Conservation (phyloP, 1,139 yeast genomes). For the Spathaspora sp. region DNA sequence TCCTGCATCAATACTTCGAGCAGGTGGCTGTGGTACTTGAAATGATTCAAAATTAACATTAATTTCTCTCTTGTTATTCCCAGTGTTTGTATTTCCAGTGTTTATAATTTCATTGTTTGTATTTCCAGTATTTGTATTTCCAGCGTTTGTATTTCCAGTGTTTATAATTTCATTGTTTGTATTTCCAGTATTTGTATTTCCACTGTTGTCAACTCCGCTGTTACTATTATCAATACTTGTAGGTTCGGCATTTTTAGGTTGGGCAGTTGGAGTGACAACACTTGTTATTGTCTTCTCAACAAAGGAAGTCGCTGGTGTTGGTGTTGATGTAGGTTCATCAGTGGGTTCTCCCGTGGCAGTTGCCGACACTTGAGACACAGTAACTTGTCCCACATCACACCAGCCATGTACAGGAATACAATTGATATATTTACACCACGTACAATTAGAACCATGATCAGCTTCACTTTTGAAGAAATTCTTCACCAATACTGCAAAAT, state of each 20-base stretch:
- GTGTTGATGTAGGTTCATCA: slow-evolving; percentile 9
- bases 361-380: slow-evolving; percentile 19
- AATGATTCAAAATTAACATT: slow-evolving; percentile 5
- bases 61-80: slow-evolving; percentile 7
- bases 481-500: slow-evolving; percentile 48
- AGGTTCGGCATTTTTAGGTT: slow-evolving; percentile 11
- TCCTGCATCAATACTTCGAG: not conserved
- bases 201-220: too few species aligned
- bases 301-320: not conserved
- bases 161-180: slow-evolving; percentile 12
- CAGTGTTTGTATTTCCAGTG: slow-evolving; percentile 13
- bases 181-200: slow-evolving; percentile 10
- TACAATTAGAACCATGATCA: slow-evolving; percentile 28
- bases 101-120: slow-evolving; percentile 12
- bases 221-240: slow-evolving; percentile 14
- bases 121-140: slow-evolving; percentile 11
- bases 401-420: slow-evolving; percentile 73
- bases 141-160: slow-evolving; percentile 13
- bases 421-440: slow-evolving; percentile 73
- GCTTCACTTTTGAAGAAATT: slow-evolving; percentile 50
- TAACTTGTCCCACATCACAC: slow-evolving; percentile 63
- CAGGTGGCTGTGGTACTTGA: not conserved
- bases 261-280: slow-evolving; percentile 9
- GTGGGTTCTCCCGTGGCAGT: slow-evolving; percentile 11
- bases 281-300: slow-evolving; percentile 8